These are phyloP conservation scores for Sporobolomyces phaffii DNA, from an alignment of 768 basidiomycete species.

Conservation along the genomic window DNA sequence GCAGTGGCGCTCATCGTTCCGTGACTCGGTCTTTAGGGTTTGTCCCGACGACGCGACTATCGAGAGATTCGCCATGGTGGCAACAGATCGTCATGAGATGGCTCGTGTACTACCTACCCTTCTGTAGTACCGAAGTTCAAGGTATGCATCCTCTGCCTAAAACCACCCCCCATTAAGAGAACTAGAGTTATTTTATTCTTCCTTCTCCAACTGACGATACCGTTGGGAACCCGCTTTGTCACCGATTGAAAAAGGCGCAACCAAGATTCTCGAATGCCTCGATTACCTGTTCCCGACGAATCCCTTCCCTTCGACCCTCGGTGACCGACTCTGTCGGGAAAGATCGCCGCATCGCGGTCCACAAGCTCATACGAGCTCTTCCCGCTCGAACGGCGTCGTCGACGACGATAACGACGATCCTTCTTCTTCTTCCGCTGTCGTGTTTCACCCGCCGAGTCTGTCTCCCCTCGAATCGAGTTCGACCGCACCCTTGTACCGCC, in stretches of 20 bases:
- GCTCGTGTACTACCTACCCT: constrained; percentile 27
- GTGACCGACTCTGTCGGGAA: not conserved
- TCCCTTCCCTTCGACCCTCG: not conserved
- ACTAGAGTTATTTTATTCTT: not conserved
- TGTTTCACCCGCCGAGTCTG: not conserved
- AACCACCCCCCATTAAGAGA: too few relatives aligned
- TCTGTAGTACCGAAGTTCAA: constrained; percentile 22
- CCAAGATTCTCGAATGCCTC: constrained; percentile 2
- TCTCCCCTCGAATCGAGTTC: not conserved
- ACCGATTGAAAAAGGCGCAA: not conserved
- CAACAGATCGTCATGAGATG: constrained; percentile 11
- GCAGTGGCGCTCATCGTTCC: not conserved
- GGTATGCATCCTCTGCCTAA: constrained; percentile 23
- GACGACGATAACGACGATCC: too few relatives aligned
- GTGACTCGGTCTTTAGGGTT: constrained; percentile 28
- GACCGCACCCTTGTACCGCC: not conserved
- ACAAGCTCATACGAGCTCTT: too few relatives aligned
- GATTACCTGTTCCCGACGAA: not conserved
- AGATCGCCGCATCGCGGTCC: too few relatives aligned
- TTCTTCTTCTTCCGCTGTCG: not conserved
- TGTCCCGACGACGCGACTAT: constrained; percentile 36
- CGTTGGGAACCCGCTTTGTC: too few relatives aligned
- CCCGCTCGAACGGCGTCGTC: too few relatives aligned
- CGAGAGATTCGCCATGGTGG: constrained; percentile 11
- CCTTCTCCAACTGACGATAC: not conserved